These are phyloP conservation scores for Suillus cothurnatus DNA, from an alignment of 768 basidiomycete genomes.

Conservation along the genomic window DNA sequence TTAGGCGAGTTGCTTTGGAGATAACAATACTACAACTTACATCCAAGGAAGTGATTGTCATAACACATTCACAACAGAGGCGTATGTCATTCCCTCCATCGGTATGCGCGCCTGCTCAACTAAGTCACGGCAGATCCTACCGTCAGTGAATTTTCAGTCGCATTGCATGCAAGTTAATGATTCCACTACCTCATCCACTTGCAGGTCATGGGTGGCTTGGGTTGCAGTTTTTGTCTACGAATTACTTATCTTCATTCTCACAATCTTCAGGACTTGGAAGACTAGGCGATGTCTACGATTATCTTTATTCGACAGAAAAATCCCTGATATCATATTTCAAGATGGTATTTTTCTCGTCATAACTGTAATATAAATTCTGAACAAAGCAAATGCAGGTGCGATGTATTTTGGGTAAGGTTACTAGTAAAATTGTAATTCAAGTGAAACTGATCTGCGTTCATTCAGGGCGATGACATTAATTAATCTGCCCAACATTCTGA, in stretches of 20 bases:
- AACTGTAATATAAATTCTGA: not conserved
- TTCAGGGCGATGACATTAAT: not conserved
- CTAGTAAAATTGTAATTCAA: slow-evolving; percentile 17
- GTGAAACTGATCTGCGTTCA: not conserved
- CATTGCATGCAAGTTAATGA: not conserved
- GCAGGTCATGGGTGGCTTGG: slow-evolving; percentile 44
- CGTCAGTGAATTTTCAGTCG: not conserved
- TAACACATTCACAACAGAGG: slow-evolving; percentile 14
- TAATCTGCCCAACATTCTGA: not conserved
- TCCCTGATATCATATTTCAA: slow-evolving; percentile 47
- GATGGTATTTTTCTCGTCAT: slow-evolving; percentile 43
- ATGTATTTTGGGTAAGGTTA: slow-evolving; percentile 55
- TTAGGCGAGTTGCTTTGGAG: slow-evolving; percentile 49
- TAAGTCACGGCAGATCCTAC: not conserved
- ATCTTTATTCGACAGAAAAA: slow-evolving; percentile 28
- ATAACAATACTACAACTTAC: slow-evolving; percentile 31
- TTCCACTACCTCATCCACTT: not conserved
- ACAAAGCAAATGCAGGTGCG: slow-evolving; percentile 40
- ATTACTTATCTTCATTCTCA: slow-evolving; percentile 48
- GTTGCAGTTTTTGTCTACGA: slow-evolving; percentile 56
- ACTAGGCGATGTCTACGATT: slow-evolving; percentile 27
- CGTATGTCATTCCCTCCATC: not conserved
- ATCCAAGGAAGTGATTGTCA: slow-evolving; percentile 24
- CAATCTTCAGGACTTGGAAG: slow-evolving; percentile 46
- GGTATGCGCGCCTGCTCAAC: not conserved